Conservation (phyloP, 192 early-diverging fungal species). For the Coemansia sp. region DNA sequence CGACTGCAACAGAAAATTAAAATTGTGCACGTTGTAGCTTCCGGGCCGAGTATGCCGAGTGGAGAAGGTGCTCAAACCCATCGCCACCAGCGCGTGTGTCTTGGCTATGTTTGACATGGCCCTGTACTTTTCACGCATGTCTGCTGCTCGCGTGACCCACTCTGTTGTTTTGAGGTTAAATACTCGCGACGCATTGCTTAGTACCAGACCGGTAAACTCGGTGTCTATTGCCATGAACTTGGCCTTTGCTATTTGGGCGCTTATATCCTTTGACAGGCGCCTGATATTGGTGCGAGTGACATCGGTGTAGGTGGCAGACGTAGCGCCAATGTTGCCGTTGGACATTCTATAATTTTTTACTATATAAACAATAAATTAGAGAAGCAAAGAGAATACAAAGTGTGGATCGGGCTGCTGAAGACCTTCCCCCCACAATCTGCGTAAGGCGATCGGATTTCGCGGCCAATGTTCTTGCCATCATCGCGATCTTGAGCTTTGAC, state of each 20-base stretch:
- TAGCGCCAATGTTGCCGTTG: constrained; percentile 10
- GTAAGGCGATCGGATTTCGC: not conserved
- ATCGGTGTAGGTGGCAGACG: constrained; percentile 60
- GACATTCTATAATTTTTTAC: not conserved
- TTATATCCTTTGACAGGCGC: constrained; percentile 49
- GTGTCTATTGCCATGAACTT: constrained; percentile 85
- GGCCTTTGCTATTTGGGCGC: constrained; percentile 53
- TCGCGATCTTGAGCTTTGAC: not conserved
- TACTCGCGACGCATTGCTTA: constrained; percentile 25
- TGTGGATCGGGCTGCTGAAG: not conserved
- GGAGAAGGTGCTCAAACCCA: constrained; percentile 66
- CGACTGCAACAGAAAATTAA: constrained; percentile 54
- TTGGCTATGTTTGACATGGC: constrained; percentile 70
- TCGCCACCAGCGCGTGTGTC: constrained; percentile 76
- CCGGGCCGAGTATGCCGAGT: constrained; percentile 25
- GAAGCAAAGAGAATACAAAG: not conserved
- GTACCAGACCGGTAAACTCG: constrained; percentile 86
- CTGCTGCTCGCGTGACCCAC: constrained; percentile 52
- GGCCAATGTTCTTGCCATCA: constrained; percentile 1
- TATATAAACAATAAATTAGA: not conserved
- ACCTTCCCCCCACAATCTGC: not conserved
- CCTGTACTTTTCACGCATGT: constrained; percentile 83
- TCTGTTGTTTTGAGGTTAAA: constrained; percentile 36
- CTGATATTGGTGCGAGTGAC: constrained; percentile 65
- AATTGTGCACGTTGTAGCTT: constrained; percentile 66